A percentile compares a stretch with the other conserved stretches of the same genome.
These are phyloP conservation scores for Aureobasidium subglaciale DNA, from an alignment of 2,329 filamentous ascomycete genomes.

Conservation along the genomic window DNA sequence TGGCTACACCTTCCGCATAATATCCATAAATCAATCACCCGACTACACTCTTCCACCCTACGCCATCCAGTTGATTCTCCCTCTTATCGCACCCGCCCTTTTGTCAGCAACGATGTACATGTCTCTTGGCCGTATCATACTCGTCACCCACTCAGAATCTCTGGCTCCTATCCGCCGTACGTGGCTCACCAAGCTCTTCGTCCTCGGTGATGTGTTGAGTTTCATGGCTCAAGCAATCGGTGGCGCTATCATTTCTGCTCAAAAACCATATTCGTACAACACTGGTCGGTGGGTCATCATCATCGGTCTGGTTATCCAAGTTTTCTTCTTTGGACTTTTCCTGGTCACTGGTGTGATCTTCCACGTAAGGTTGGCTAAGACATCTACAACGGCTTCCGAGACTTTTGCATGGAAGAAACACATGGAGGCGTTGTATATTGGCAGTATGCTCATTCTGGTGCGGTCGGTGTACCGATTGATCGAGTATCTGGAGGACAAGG, in stretches of 20 bases:
- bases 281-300: conserved; percentile 49
- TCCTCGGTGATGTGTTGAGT: conserved; percentile 46
- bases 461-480: conserved; percentile 42
- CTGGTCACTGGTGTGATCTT: conserved; percentile 43
- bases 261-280: conserved; percentile 24
- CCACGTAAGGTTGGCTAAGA: conserved; percentile 35
- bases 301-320: conserved; percentile 50
- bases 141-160: conserved; percentile 34
- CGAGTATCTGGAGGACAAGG: conserved; percentile 41
- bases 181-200: conserved; percentile 50
- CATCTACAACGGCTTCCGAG: conserved; percentile 17
- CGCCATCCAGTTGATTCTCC: conserved; percentile 35
- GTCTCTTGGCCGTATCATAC: conserved; percentile 40
- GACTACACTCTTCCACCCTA: conserved; percentile 34
- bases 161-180: conserved; percentile 36
- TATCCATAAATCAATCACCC: conserved; percentile 36
- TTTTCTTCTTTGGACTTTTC: conserved; percentile 53
- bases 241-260: conserved; percentile 31
- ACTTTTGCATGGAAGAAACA: conserved; percentile 29
- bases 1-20: conserved; percentile 45
- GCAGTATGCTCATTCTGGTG: conserved; percentile 37
- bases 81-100: conserved; percentile 42
- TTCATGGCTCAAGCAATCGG: conserved; percentile 47
- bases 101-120: conserved; percentile 47
- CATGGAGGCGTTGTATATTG: conserved; percentile 33